These are phyloP conservation scores for Gossypium mustelinum DNA, from an alignment of 345 rosid species.

Conservation along the genomic window DNA sequence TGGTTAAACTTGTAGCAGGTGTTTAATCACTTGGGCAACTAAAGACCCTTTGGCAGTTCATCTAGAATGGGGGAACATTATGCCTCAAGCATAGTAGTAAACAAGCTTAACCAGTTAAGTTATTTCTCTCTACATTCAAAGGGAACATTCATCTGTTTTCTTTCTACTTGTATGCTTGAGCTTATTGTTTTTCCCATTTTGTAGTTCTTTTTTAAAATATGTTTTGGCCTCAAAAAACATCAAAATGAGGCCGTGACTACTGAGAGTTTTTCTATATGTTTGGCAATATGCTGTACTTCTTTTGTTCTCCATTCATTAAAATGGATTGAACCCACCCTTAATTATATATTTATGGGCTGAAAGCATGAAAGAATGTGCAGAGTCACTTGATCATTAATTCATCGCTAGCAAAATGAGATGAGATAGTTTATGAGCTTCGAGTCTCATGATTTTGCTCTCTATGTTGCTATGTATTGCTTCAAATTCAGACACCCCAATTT, in stretches of 20 bases:
- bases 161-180: neutral
- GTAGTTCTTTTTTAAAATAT: neutral
- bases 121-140: neutral
- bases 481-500: neutral
- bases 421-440: neutral
- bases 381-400: no score
- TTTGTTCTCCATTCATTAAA: neutral
- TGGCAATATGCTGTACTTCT: no score
- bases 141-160: neutral
- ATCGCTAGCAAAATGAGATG: no score
- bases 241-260: neutral
- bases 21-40: conserved; percentile 22
- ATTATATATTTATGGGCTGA: neutral
- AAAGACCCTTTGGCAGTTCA: conserved; percentile 21
- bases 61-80: neutral
- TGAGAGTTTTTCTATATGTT: neutral
- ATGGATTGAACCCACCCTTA: neutral
- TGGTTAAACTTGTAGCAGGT: neutral
- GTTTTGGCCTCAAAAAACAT: neutral
- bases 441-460: neutral
- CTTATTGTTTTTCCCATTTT: neutral
- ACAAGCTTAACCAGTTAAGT: neutral
- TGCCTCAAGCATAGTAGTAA: neutral
- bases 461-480: no score
- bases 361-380: neutral